Evolutionary conservation across 257 asterid species (phyloP), one percentile per base, ranked within the genome.

Genomic region (Petrea volubilis): DNA sequence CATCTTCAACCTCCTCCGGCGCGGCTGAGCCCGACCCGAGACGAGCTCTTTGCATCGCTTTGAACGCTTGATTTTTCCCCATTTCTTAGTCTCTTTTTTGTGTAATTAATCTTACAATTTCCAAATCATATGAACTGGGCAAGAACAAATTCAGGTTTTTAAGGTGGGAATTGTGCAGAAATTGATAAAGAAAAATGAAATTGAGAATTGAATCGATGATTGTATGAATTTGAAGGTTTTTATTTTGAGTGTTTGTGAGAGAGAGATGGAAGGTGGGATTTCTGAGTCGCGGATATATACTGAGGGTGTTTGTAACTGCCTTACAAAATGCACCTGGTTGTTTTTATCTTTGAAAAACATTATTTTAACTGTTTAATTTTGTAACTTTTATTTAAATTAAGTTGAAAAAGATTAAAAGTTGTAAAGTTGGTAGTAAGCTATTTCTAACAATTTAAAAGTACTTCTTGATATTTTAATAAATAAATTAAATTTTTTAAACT

Each of bases 11-110:
- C 73, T 88, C 96, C 1, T 90, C 91, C 14, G 90, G 95, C 6
- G 77, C 92, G 41, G 75, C 93, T 53, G 91, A 74, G 85, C 93
- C 81, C 38, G 93, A 86, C 60, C 95, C 96, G 13, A 88, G 65
- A 83, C 88, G 86, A 36, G 96, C 58, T 83, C 88, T 84, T 81
- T 90, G 96, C 96, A 86, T 88, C 83, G 96, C 90, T 77, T 88
- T 90, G 88, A 87, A 90, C 21, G 90, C 88, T 85, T 88, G 95
- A 80, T 90, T 90, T 66, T 90, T 87, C 70, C 96, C 95, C 95
- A 90, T 90, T 65, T 70, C n/a, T 1, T 23, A 28, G 55, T n/a
- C 25, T 23, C 4, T 36, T 24, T 62, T 52, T 67, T 25, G 50
- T 8, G n/a, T 29, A n/a, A 24, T 21, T 34, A 10, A 59, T 44